phyloP scores from a whole-genome alignment of 495 filamentous ascomycete species.

The Xylaria flabelliformis region DNA sequence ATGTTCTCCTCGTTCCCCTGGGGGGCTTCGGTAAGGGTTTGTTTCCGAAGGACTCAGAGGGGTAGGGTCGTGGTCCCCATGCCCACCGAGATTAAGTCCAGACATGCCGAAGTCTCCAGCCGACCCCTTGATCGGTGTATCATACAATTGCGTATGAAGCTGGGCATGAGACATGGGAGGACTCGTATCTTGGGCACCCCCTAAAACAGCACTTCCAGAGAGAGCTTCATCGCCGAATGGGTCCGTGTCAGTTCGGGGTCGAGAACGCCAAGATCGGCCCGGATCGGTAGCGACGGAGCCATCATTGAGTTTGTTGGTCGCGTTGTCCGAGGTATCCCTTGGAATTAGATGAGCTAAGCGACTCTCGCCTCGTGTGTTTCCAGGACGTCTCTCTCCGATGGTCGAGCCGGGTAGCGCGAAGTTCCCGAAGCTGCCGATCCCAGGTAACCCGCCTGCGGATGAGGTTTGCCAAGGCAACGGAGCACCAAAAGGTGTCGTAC shows the following conservation, averaged over 20 bases:
- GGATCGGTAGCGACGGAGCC: slow-evolving; percentile 41
- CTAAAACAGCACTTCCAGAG: slow-evolving; percentile 79
- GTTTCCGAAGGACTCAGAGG: slow-evolving; percentile 88
- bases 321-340: slow-evolving; percentile 75
- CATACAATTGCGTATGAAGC: slow-evolving; percentile 51
- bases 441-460: slow-evolving; percentile 59
- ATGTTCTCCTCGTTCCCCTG: slow-evolving; percentile 74
- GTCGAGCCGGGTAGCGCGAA: slow-evolving; percentile 66
- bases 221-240: slow-evolving; percentile 72
- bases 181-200: slow-evolving; percentile 77
- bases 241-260: slow-evolving; percentile 78
- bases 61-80: slow-evolving; percentile 55
- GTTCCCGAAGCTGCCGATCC: slow-evolving; percentile 86
- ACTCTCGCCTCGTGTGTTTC: slow-evolving; percentile 75
- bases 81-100: slow-evolving; percentile 68
- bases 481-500: slow-evolving; percentile 49
- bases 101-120: slow-evolving; percentile 80
- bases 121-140: slow-evolving; percentile 65
- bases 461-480: slow-evolving; percentile 76
- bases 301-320: slow-evolving; percentile 49
- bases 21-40: slow-evolving; percentile 95
- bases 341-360: slow-evolving; percentile 83
- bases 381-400: slow-evolving; percentile 76
- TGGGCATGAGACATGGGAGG: slow-evolving; percentile 52
- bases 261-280: slow-evolving; percentile 54